Evolutionary conservation across 495 filamentous ascomycete species (phyloP), one percentile per base, ranked within the genome.

Genomic region (Talaromyces thailandensis): DNA sequence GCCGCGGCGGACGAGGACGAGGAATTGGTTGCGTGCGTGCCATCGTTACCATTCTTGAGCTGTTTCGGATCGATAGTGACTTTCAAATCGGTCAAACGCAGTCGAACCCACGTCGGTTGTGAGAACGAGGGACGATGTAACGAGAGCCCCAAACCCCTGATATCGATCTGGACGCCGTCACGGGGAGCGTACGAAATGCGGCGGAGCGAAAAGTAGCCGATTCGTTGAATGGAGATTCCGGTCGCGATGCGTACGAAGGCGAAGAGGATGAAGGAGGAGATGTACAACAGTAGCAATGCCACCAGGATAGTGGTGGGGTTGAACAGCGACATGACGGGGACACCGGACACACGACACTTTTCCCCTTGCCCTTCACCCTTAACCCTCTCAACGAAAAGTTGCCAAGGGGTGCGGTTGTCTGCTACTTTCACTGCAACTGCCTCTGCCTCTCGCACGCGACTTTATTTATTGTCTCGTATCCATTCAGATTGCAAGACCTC

Each of bases 81-180:
- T 51, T 83, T 88, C 37, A 96, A 74, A 64, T 96, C 93, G 62
- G 85, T 87, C 56, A 98, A 75, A 24, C 92, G 89, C 37, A 99
- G 79, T 67, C 91, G 96, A 64, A 97, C 75, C 94, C 94, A 99
- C 73, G 95, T 97, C 56, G 94, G 93, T 71, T 97, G 92, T 21
- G 92, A 89, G 71, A 98, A 98, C 16, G 94, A 96, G 7, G 94
- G 93, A 8, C 92, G 86, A 73, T 98, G 94, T 64, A 97, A 68
- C 43, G 89, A 86, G 56, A 98, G 79, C 24, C 94, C 92, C 43
- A 98, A 78, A 48, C 92, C 91, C 40, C 94, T 86, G 48, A 98
- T 86, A 73, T 98, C 90, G 69, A 99, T 85, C 64, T 88, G 88
- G 62, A 96, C 70, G 60, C 95, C 94, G 80, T 95, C 90, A 71